Evolutionary conservation across 225 moss, liverwort and hornwort genomes (phyloP).

Genomic region (Polytrichum commune): DNA sequence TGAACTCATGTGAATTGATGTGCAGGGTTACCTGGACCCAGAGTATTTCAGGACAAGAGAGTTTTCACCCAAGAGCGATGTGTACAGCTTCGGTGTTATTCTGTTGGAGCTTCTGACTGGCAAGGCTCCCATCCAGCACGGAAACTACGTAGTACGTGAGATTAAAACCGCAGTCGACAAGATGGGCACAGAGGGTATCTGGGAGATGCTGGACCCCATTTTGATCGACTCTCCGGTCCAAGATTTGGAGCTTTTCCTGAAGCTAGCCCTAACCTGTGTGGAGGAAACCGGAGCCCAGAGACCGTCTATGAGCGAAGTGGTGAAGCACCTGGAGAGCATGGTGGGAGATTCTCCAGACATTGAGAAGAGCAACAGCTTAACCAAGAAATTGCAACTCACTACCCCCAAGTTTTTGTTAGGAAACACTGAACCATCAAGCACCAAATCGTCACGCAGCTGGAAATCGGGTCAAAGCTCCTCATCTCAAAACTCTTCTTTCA

Average conservation of each 20-base stretch:
- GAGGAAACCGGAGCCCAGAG: slow-evolving; percentile 53
- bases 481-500: slow-evolving; percentile 25
- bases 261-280: slow-evolving; percentile 64
- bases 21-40: slow-evolving; percentile 85
- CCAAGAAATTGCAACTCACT: background rate
- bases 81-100: slow-evolving; percentile 91
- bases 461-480: background rate
- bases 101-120: slow-evolving; percentile 66
- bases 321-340: slow-evolving; percentile 65
- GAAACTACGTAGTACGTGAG: slow-evolving; percentile 54
- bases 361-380: background rate
- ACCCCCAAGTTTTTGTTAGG: slow-evolving; percentile 4
- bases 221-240: slow-evolving; percentile 14
- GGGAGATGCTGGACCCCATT: slow-evolving; percentile 47
- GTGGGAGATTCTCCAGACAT: slow-evolving; percentile 14
- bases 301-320: slow-evolving; percentile 65
- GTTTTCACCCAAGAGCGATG: slow-evolving; percentile 74
- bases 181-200: slow-evolving; percentile 34
- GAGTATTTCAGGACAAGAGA: slow-evolving; percentile 78
- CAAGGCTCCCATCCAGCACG: slow-evolving; percentile 37
- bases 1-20: background rate
- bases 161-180: slow-evolving; percentile 40
- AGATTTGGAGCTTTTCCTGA: slow-evolving; percentile 45
- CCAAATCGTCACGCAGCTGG: too few species aligned
- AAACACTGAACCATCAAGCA: slow-evolving; percentile 1